Evolutionary conservation across 257 asterid genomes (phyloP).

Genomic region (Parsonsia alboflavescens): DNA sequence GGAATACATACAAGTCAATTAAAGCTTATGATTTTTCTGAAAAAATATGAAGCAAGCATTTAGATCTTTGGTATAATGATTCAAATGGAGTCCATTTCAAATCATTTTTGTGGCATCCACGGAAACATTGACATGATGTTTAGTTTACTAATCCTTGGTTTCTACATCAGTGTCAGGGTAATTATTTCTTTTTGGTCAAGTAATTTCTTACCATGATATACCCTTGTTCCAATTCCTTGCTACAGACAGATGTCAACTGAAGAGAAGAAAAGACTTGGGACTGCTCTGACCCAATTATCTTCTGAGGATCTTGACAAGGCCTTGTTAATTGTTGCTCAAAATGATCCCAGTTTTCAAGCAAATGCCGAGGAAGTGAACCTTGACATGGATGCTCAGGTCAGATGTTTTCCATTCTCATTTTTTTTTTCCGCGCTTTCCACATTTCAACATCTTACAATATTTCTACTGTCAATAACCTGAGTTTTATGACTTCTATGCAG

Average conservation of each 20-base stretch:
- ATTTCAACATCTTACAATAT: neutral
- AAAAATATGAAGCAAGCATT: neutral
- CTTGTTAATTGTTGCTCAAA: conserved; percentile 57
- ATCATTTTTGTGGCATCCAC: neutral
- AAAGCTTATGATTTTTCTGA: neutral
- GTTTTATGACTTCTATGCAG: conserved; percentile 36
- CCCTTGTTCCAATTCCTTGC: neutral
- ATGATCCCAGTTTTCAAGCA: conserved; percentile 52
- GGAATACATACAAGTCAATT: neutral
- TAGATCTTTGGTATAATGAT: neutral
- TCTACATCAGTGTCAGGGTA: neutral
- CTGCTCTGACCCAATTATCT: conserved; percentile 53
- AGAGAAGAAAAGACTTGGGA: conserved; percentile 77
- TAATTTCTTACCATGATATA: neutral
- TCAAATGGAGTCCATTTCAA: neutral
- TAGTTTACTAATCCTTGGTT: neutral
- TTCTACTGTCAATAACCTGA: neutral
- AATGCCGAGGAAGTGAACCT: conserved; percentile 59
- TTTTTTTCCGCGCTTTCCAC: neutral
- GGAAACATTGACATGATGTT: neutral
- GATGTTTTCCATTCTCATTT: neutral
- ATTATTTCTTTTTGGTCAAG: neutral
- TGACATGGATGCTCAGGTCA: conserved; percentile 80
- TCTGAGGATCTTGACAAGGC: conserved; percentile 75
- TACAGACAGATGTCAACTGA: conserved; percentile 68